Base-by-base conservation (phyloP, 495 filamentous ascomycete species). In the Evernia prunastri region DNA sequence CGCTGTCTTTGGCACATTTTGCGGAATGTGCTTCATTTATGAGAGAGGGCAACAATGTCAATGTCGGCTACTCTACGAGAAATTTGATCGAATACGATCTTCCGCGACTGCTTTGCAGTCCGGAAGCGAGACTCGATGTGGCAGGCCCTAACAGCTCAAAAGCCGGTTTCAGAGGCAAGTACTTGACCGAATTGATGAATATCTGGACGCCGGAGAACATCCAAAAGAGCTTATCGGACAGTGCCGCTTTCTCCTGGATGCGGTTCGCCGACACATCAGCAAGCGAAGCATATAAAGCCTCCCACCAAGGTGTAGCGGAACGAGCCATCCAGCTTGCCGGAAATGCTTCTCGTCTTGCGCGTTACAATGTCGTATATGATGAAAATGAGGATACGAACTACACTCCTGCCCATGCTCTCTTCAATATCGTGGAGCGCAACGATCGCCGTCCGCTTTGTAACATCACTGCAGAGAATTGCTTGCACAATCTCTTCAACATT, bases 11-110 rank as follows among this genome's bases (percentile, higher is more conserved):
- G 63, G 87, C 85, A 11, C 81, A 88, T 74, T 97, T 91, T 72
- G 95, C 92, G 23, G 95, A 97, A 75, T 96, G 92, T 13, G 92
- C 89, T 17, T 96, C 91, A 1, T 97, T 99, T 72, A 77, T 97
- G 64, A 87, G 94, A 12, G 94, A 99, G 74, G 92, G 92, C 33
- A 78, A 79, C 27, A 86, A 86, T 69, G 82, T 96, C 63, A 81
- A 89, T 42, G 85, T 97, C 29, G 86, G 80, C 11, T 97, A 97
- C 68, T 97, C 95, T 4, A 90, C 90, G 2, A 86, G 90, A 63
- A 97, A 86, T 70, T 66, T 88, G 66, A 92, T 99, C 64, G 86
- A 92, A 67, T 97, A 92, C 72, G 79, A 84, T 18, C 71, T 97
- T 43, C 94, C 94, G 31, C 84, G 86, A 12, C 78, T 96, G 13